Base-by-base conservation (phyloP, 2,329 filamentous ascomycete genomes). In the Curvularia hawaiiensis region DNA sequence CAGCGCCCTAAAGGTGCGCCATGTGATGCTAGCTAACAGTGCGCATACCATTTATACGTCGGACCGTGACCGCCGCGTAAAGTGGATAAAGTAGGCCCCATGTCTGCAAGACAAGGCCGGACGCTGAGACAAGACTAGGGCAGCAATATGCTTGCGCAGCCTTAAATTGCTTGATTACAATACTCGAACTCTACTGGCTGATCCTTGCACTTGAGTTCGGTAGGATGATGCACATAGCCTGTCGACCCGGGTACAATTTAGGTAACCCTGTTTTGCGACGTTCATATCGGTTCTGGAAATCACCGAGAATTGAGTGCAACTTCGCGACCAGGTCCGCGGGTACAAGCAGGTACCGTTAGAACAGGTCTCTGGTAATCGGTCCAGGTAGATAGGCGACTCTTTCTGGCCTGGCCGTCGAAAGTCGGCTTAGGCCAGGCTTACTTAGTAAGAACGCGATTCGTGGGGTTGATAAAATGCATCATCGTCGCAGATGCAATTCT, bases 1-100 rank as follows among this genome's bases (percentile, higher is more conserved):
- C 55, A 31, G 20, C 47, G 60, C 62, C 58, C 52, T 59, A 44
- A 45, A 45, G 11, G 16, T 26, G 47, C 50, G 47, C 50, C 62
- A 68, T 65, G 64, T 71, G 67, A 66, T 55, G 61, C 52, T 50
- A 41, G 38, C 54, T 54, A 61, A 28, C 59, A 54, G 51, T 54
- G 47, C 57, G 52, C 22, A 48, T 46, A 57, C 60, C 59, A 54
- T 61, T 63, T 55, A 64, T 64, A 47, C 56, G 59, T 60, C 71
- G 71, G 71, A 65, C 70, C 71, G 71, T 60, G 54, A 58, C 59
- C 54, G 56, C 69, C 70, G 70, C 56, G 56, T 61, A 63, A 64
- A 63, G 52, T 59, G 59, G 58, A 52, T 68, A 71, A 58, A 65
- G 51, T 58, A 39, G 41, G 26, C 44, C 31, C 33, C 33, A 55